phyloP scores from a whole-genome alignment of 2,329 filamentous ascomycete species.

The Colletotrichum gloeosporioides region DNA sequence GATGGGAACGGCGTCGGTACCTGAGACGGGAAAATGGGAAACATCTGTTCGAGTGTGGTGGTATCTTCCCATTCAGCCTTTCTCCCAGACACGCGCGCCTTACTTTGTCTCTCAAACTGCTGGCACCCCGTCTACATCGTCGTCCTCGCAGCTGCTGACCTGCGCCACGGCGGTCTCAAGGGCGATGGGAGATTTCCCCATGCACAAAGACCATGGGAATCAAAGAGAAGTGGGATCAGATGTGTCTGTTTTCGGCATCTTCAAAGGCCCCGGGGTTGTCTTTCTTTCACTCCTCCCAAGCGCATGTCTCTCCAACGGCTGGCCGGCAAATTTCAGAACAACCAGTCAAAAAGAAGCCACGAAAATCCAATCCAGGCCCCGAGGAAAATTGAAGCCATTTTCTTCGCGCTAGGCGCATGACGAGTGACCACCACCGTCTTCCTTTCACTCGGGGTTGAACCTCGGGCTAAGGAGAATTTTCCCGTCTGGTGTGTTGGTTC shows the following conservation, averaged over 20 bases:
- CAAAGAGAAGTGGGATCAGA: background rate
- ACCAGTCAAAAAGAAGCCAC: background rate
- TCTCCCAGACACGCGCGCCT: background rate
- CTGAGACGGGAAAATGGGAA: background rate
- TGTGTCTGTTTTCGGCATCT: slow-evolving; percentile 11
- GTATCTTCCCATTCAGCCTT: background rate
- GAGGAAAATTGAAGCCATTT: background rate
- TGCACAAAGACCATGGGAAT: background rate
- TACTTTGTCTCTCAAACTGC: background rate
- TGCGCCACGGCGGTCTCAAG: slow-evolving; percentile 2
- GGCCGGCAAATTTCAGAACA: background rate
- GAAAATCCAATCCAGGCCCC: background rate
- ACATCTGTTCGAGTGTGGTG: background rate
- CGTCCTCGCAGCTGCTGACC: slow-evolving; percentile 8
- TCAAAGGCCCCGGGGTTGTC: background rate
- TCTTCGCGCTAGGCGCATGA: background rate
- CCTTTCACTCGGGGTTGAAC: background rate
- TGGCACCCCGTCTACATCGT: background rate
- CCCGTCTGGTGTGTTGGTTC: background rate
- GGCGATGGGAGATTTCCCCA: background rate
- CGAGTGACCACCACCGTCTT: background rate
- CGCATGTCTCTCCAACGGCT: slow-evolving; percentile 12
- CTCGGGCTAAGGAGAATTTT: background rate
- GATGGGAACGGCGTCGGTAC: background rate
- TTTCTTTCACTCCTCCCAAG: background rate